Evolutionary conservation across 2,329 filamentous ascomycete species (phyloP).

Genomic region (Dendryphion nanum): DNA sequence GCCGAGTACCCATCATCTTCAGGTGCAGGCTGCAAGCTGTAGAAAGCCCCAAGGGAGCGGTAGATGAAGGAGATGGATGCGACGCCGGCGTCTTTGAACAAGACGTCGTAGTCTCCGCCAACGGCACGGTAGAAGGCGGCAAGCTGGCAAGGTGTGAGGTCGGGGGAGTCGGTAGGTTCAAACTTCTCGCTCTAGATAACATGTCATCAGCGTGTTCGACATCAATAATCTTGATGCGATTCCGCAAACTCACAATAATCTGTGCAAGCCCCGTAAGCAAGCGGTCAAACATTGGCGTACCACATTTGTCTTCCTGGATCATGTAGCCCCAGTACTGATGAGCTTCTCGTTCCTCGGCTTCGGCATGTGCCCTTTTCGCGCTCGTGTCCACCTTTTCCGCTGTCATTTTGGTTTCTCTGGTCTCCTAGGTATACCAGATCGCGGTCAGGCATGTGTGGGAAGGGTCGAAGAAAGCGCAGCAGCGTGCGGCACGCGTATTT

Average conservation of each 20-base stretch:
- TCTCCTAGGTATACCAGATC: neutral
- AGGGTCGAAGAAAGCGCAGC: no score
- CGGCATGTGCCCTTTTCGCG: conserved; percentile 13
- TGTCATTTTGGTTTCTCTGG: neutral
- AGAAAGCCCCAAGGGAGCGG: conserved; percentile 85
- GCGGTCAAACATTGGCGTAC: conserved; percentile 46
- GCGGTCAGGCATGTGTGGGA: neutral
- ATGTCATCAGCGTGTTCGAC: no score
- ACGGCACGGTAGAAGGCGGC: conserved; percentile 51
- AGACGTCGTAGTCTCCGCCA: conserved; percentile 49
- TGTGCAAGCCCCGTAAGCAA: conserved; percentile 48
- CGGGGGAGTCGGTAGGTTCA: conserved; percentile 44
- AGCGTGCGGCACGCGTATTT: no score
- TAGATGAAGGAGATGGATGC: conserved; percentile 87
- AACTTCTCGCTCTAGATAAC: conserved; percentile 44
- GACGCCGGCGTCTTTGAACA: conserved; percentile 75
- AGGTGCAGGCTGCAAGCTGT: conserved; percentile 72
- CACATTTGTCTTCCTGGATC: conserved; percentile 52
- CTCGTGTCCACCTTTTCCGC: conserved; percentile 7
- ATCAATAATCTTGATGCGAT: no score
- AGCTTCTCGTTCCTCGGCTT: conserved; percentile 42
- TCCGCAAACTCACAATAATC: conserved; percentile 43
- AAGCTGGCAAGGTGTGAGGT: conserved; percentile 50
- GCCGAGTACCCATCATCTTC: conserved; percentile 66
- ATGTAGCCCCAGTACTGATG: conserved; percentile 52